Percentiles rank a stretch among this genome's conserved stretches.
Evolutionary conservation across 2,329 filamentous ascomycete genomes (phyloP).

Genomic region (Colletotrichum agaves): DNA sequence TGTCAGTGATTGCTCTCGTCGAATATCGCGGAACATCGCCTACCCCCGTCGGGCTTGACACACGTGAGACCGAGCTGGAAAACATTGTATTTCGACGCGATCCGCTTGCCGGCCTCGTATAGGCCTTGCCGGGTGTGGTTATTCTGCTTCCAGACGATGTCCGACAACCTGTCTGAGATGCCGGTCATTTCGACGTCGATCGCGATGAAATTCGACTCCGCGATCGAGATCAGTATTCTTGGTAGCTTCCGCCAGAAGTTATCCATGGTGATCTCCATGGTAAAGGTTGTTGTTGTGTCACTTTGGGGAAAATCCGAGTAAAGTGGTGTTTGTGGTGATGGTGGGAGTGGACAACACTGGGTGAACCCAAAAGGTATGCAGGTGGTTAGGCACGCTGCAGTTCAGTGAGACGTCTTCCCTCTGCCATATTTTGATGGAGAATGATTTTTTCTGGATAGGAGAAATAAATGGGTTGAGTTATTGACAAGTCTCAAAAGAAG

Average conservation of each 20-base stretch:
- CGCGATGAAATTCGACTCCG: conserved; percentile 45
- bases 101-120: conserved; percentile 45
- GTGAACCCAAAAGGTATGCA: not conserved
- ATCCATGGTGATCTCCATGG: conserved; percentile 39
- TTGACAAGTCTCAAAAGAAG: too few species aligned
- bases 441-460: too few species aligned
- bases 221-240: conserved; percentile 43
- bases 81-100: conserved; percentile 46
- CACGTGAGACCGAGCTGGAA: conserved; percentile 52
- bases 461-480: too few species aligned
- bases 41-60: conserved; percentile 32
- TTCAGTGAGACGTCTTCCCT: too few species aligned
- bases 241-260: conserved; percentile 43
- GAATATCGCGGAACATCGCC: not conserved
- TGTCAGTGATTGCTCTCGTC: not conserved
- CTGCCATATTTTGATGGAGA: too few species aligned
- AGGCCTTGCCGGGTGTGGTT: conserved; percentile 14
- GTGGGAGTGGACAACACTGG: not conserved
- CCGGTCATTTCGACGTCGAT: conserved; percentile 52
- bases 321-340: not conserved
- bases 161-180: conserved; percentile 19
- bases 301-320: not conserved
- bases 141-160: not conserved
- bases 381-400: too few species aligned
- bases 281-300: not conserved